Conservation (phyloP, 371 early-diverging fungal species). For the Mucor sp. region DNA sequence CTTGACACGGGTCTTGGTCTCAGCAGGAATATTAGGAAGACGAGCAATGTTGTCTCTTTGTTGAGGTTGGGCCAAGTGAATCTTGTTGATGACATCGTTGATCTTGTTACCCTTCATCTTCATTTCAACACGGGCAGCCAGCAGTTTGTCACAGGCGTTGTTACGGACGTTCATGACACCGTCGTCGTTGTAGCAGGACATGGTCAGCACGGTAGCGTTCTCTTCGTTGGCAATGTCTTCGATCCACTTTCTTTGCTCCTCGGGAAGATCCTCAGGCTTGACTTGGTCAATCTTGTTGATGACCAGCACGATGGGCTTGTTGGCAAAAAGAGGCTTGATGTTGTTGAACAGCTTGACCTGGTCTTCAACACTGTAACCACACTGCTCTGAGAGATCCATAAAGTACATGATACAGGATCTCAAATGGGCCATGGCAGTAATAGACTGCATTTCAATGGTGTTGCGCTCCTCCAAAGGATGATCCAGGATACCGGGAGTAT, state of each 20-base stretch:
- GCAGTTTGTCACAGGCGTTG: slow-evolving; percentile 90
- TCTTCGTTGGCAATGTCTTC: slow-evolving; percentile 74
- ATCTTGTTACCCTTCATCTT: slow-evolving; percentile 94
- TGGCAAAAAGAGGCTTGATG: slow-evolving; percentile 98
- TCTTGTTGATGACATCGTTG: slow-evolving; percentile 90
- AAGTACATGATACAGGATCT: slow-evolving; percentile 98
- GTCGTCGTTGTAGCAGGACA: slow-evolving; percentile 91
- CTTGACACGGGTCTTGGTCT: slow-evolving; percentile 66
- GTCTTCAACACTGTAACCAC: slow-evolving; percentile 97
- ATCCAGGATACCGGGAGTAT: slow-evolving; percentile 99
- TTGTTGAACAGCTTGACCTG: slow-evolving; percentile 95
- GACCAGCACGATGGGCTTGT: slow-evolving; percentile 97
- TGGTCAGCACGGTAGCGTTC: slow-evolving; percentile 76
- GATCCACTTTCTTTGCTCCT: slow-evolving; percentile 74
- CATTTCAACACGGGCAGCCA: slow-evolving; percentile 92
- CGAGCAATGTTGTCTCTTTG: slow-evolving; percentile 87
- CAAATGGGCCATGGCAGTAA: slow-evolving; percentile 99
- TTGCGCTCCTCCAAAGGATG: slow-evolving; percentile 99
- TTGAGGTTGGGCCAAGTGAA: slow-evolving; percentile 90
- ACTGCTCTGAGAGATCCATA: slow-evolving; percentile 98
- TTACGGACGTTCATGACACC: slow-evolving; percentile 97
- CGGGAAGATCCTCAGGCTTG: slow-evolving; percentile 75
- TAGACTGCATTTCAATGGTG: slow-evolving; percentile 99
- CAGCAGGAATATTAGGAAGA: slow-evolving; percentile 85
- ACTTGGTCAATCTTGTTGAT: slow-evolving; percentile 97